phyloP scores from a whole-genome alignment of 1,284 basidiomycete genomes.

The Pseudozyma pruni region DNA sequence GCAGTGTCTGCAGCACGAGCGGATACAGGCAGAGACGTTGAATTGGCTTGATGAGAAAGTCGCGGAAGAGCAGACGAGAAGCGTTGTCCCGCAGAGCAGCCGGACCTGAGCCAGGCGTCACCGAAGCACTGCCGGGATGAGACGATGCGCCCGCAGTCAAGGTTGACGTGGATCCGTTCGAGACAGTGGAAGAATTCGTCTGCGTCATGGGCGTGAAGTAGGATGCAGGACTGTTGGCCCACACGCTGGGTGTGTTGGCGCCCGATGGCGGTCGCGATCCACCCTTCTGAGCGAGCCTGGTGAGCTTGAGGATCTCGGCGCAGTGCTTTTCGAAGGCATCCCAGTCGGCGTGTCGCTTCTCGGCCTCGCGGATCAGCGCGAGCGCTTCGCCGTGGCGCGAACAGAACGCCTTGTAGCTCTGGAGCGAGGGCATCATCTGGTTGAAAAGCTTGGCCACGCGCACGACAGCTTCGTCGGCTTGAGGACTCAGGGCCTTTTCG shows the following conservation, averaged over 20 bases:
- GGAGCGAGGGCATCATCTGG: slow-evolving; percentile 46
- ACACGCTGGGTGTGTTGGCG: slow-evolving; percentile 34
- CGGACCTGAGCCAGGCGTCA: slow-evolving; percentile 17
- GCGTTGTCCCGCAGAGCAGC: slow-evolving; percentile 33
- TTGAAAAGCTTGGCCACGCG: slow-evolving; percentile 47
- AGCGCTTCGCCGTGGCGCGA: slow-evolving; percentile 65
- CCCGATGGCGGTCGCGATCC: slow-evolving; percentile 37
- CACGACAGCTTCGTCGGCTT: slow-evolving; percentile 51
- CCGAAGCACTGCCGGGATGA: slow-evolving; percentile 18
- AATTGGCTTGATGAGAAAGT: slow-evolving; percentile 67
- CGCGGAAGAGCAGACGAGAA: slow-evolving; percentile 59
- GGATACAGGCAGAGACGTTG: slow-evolving; percentile 66
- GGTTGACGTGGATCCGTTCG: slow-evolving; percentile 22
- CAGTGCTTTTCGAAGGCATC: slow-evolving; percentile 60
- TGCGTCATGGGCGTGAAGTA: slow-evolving; percentile 35
- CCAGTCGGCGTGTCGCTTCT: slow-evolving; percentile 63
- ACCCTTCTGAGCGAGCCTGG: slow-evolving; percentile 18
- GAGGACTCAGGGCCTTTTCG: slow-evolving; percentile 44
- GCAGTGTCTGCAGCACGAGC: slow-evolving; percentile 61
- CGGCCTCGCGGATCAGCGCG: slow-evolving; percentile 60
- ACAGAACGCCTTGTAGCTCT: slow-evolving; percentile 62
- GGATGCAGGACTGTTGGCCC: slow-evolving; percentile 23
- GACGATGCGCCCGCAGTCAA: slow-evolving; percentile 17
- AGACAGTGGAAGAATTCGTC: slow-evolving; percentile 16
- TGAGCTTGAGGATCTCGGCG: slow-evolving; percentile 50